A percentile compares a stretch with the other conserved stretches of the same genome.
Evolutionary conservation across 805 yeast genomes (phyloP).

Genomic region (Pichia manshurica): DNA sequence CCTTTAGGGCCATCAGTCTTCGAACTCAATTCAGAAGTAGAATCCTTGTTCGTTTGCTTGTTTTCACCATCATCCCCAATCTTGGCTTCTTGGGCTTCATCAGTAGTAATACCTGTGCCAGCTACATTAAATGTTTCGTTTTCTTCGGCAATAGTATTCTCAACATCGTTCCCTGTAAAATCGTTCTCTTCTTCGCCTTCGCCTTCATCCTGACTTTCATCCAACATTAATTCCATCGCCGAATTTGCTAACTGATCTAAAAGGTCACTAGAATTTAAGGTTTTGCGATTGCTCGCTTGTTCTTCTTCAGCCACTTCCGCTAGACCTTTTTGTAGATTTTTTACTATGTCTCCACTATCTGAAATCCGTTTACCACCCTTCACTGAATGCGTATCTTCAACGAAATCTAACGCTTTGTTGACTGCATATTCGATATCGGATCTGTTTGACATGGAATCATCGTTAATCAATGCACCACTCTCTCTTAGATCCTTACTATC

Average conservation of each 20-base stretch:
- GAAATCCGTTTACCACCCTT: conserved; percentile 17
- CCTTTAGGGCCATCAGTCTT: too few relatives aligned
- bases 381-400: conserved; percentile 21
- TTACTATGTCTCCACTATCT: conserved; percentile 17
- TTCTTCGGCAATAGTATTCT: not conserved
- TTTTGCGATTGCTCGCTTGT: conserved; percentile 16
- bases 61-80: conserved; percentile 5
- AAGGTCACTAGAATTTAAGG: conserved; percentile 10
- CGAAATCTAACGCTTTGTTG: conserved; percentile 38
- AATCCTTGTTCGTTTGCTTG: not conserved
- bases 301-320: conserved; percentile 16
- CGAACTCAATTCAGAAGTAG: not conserved
- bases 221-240: conserved; percentile 14
- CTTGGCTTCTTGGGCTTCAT: not conserved
- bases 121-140: not conserved
- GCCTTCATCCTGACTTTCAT: conserved; percentile 18
- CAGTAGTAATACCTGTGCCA: too few relatives aligned
- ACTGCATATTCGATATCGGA: conserved; percentile 46
- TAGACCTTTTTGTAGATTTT: conserved; percentile 17
- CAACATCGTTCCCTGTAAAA: not conserved
- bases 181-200: not conserved
- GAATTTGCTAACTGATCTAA: conserved; percentile 15
- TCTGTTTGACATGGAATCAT: conserved; percentile 44
- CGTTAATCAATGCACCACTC: conserved; percentile 52
- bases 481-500: conserved; percentile 39